Evolutionary conservation across 805 yeast species (phyloP).

Genomic region (Grigorovia yakushimaensis): DNA sequence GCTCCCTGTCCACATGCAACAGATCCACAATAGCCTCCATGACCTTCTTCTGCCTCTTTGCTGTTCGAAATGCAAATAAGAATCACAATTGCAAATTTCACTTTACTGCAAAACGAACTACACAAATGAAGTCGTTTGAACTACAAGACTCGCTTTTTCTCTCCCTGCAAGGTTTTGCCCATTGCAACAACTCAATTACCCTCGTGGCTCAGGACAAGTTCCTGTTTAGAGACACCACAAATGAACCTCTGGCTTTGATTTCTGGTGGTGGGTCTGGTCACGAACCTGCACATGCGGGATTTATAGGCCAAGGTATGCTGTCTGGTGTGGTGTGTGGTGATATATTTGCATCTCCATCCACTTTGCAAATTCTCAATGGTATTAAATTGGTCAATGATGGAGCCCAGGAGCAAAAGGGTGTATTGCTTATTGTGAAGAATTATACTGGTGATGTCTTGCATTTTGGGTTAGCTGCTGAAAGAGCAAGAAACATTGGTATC

Average conservation of each 20-base stretch:
- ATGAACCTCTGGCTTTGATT: constrained; percentile 52
- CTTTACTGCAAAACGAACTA: neutral
- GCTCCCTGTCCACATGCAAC: neutral
- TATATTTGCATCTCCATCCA: constrained; percentile 92
- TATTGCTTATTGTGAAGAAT: constrained; percentile 74
- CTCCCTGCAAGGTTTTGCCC: constrained; percentile 32
- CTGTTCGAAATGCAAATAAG: no score
- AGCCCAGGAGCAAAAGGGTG: constrained; percentile 35
- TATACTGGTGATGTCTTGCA: constrained; percentile 92
- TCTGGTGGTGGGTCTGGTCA: constrained; percentile 97
- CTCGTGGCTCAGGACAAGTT: constrained; percentile 32
- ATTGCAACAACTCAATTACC: constrained; percentile 31
- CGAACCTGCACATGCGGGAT: constrained; percentile 90
- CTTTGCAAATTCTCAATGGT: constrained; percentile 73
- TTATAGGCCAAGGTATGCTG: constrained; percentile 72
- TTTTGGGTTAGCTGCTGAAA: constrained; percentile 84
- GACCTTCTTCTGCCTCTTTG: no score
- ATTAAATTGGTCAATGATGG: constrained; percentile 30
- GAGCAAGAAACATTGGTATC: constrained; percentile 71
- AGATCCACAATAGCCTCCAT: neutral
- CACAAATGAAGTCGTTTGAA: constrained; percentile 30
- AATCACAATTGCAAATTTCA: neutral
- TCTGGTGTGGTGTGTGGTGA: constrained; percentile 87
- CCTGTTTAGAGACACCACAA: constrained; percentile 26
- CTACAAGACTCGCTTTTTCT: constrained; percentile 31